These are phyloP conservation scores for Dactylonectria estremocensis DNA, from an alignment of 2,329 filamentous ascomycete genomes.

Conservation along the genomic window DNA sequence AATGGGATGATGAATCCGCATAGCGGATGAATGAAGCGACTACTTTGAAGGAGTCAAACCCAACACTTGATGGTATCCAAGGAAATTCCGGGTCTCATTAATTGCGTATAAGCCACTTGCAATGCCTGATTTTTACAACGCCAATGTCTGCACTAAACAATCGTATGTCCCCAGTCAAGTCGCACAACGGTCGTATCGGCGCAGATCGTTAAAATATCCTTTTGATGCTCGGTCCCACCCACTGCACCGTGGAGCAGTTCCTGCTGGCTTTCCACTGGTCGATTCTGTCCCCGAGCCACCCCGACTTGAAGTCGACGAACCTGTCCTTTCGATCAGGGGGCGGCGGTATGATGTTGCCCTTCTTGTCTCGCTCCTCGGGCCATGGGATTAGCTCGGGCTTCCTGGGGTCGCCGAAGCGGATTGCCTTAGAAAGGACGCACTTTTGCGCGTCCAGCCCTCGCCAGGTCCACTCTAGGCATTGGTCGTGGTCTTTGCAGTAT, in stretches of 20 bases:
- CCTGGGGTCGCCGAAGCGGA: conserved; percentile 48
- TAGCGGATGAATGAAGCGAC: too few species aligned
- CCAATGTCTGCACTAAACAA: conserved; percentile 33
- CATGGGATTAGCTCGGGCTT: conserved; percentile 44
- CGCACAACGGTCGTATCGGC: conserved; percentile 1
- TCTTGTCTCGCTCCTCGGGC: conserved; percentile 45
- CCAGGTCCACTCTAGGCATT: conserved; percentile 53
- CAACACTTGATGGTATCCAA: too few species aligned
- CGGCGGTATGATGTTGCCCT: conserved; percentile 43
- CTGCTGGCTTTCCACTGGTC: conserved; percentile 45
- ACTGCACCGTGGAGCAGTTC: conserved; percentile 50
- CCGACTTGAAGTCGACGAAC: conserved; percentile 51
- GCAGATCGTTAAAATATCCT: conserved; percentile 44
- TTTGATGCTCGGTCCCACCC: conserved; percentile 53
- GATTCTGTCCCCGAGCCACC: conserved; percentile 49
- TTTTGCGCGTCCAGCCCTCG: conserved; percentile 49
- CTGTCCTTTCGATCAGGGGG: conserved; percentile 37
- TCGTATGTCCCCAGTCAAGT: conserved; percentile 9
- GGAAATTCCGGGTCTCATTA: background rate
- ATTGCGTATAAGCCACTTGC: background rate
- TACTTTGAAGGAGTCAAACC: too few species aligned
- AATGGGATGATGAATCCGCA: too few species aligned
- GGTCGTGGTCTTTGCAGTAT: conserved; percentile 44
- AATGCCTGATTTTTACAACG: conserved; percentile 36
- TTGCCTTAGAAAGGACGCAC: conserved; percentile 48